These are phyloP conservation scores for Euphrasia arctica DNA, from an alignment of 305 asterid species.

Conservation along the genomic window DNA sequence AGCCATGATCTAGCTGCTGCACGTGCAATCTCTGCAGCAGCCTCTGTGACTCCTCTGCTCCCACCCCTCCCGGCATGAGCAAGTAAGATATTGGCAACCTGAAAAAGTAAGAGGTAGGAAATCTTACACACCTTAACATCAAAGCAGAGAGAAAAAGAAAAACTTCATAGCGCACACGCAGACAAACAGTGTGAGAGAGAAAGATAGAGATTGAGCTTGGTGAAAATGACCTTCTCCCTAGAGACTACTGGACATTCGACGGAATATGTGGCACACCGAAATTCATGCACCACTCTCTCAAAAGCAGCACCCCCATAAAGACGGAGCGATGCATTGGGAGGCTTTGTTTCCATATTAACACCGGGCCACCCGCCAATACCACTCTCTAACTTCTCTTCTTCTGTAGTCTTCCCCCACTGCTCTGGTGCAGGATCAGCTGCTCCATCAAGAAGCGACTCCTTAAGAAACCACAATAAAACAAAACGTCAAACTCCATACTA, in stretches of 20 bases:
- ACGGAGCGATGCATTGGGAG: constrained; percentile 80
- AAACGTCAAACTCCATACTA: constrained; percentile 22
- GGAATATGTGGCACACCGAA: constrained; percentile 89
- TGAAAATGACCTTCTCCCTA: constrained; percentile 71
- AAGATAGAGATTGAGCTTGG: background rate
- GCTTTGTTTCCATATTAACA: constrained; percentile 57
- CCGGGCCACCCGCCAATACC: constrained; percentile 94
- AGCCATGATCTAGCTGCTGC: constrained; percentile 97
- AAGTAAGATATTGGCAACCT: constrained; percentile 86
- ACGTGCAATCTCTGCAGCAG: constrained; percentile 98
- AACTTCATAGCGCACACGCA: too few species aligned
- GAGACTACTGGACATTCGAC: constrained; percentile 89
- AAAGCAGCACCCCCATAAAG: constrained; percentile 98
- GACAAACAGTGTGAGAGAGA: background rate
- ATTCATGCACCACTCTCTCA: constrained; percentile 96
- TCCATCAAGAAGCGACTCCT: constrained; percentile 94
- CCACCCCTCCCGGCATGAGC: constrained; percentile 97
- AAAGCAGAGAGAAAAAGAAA: background rate
- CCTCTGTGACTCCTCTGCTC: constrained; percentile 81
- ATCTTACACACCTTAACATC: background rate
- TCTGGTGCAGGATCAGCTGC: constrained; percentile 98
- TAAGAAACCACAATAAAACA: constrained; percentile 29
- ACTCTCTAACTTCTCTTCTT: constrained; percentile 75
- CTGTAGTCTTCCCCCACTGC: constrained; percentile 96
- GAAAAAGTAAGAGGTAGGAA: constrained; percentile 23